Conservation (phyloP, 352 stramenopile genomes). For the Phytophthora constricta region DNA sequence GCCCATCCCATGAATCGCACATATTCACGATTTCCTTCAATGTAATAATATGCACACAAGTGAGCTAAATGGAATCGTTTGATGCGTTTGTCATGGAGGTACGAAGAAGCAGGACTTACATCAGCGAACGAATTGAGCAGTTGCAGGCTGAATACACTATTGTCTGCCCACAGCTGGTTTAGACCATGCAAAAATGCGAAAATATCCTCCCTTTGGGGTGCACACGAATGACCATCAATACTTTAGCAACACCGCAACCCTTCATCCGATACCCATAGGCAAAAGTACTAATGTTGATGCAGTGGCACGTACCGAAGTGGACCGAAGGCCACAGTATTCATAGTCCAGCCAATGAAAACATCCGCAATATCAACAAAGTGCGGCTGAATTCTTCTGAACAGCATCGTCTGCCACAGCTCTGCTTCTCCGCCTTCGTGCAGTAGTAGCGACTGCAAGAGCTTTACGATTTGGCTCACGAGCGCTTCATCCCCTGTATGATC, state of each 20-base stretch:
- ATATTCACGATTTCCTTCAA: conserved; percentile 58
- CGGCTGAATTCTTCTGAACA: conserved; percentile 56
- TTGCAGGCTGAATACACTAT: conserved; percentile 77
- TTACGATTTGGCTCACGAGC: conserved; percentile 51
- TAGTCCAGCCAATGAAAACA: conserved; percentile 72
- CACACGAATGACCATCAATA: conserved; percentile 1
- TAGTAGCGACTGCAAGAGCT: conserved; percentile 38
- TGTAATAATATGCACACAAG: background rate
- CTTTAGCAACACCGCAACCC: background rate
- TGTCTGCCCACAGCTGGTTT: conserved; percentile 63
- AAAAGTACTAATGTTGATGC: too few species aligned
- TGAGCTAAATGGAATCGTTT: too few species aligned
- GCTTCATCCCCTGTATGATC: conserved; percentile 52
- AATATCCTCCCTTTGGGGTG: conserved; percentile 49
- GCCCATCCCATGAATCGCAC: conserved; percentile 29
- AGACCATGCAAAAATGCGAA: conserved; percentile 55
- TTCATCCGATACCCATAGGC: background rate
- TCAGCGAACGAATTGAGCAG: conserved; percentile 65
- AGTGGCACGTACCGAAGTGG: conserved; percentile 41
- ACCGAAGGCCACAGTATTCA: conserved; percentile 45
- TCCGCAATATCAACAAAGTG: conserved; percentile 81
- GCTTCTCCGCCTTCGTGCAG: conserved; percentile 13
- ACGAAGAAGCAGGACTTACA: conserved; percentile 37
- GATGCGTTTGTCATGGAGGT: too few species aligned
- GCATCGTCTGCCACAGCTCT: conserved; percentile 33